phyloP scores from a whole-genome alignment of 2,329 filamentous ascomycete genomes.

The Xylaria sp. region DNA sequence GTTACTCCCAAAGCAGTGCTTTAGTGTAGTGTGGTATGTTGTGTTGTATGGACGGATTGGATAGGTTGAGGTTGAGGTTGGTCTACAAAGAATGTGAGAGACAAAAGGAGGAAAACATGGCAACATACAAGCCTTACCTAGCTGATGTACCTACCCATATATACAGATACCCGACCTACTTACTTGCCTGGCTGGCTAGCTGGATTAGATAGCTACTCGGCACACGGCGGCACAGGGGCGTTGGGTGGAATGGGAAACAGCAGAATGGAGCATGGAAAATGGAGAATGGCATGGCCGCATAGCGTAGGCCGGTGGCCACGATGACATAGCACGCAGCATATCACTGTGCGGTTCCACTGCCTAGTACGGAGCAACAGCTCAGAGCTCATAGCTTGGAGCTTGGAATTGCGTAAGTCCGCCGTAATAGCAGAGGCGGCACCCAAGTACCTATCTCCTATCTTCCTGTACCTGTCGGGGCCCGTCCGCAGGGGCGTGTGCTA shows the following conservation, averaged over 20 bases:
- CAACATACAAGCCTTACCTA: slow-evolving; percentile 19
- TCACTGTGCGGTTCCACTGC: neutral
- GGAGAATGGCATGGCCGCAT: slow-evolving; percentile 9
- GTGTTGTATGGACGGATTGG: neutral
- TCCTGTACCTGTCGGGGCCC: slow-evolving; percentile 6
- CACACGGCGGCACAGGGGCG: no score
- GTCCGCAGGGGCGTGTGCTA: neutral
- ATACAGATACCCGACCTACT: slow-evolving; percentile 28
- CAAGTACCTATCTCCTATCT: no score
- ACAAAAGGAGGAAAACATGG: slow-evolving; percentile 16
- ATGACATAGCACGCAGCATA: neutral
- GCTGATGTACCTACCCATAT: slow-evolving; percentile 14
- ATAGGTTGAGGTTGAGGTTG: neutral
- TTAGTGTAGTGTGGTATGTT: no score
- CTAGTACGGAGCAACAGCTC: slow-evolving; percentile 36
- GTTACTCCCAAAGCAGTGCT: neutral
- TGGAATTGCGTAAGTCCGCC: slow-evolving; percentile 20
- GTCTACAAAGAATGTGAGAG: slow-evolving; percentile 24
- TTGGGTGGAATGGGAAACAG: slow-evolving; percentile 10
- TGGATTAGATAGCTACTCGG: neutral
- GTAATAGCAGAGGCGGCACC: neutral
- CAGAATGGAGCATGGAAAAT: slow-evolving; percentile 19
- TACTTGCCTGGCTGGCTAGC: neutral
- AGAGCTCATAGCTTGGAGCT: slow-evolving; percentile 15
- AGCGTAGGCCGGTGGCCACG: no score